Percentiles rank a stretch among this genome's conserved stretches.
Conservation (phyloP, 2,329 filamentous ascomycete species). For the Hypoxylon sp. region DNA sequence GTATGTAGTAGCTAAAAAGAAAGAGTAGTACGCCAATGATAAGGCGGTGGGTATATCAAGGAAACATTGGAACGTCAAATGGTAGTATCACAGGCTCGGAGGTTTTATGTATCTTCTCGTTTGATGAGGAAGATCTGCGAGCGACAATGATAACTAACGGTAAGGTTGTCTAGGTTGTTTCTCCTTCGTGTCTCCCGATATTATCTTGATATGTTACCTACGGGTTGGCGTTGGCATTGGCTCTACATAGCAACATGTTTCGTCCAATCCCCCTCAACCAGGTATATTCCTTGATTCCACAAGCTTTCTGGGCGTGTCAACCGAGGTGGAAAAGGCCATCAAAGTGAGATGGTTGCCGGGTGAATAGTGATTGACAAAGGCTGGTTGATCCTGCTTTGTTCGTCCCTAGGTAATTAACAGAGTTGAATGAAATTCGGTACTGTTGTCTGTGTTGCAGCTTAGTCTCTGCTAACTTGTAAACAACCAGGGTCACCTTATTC, state of each 20-base stretch:
- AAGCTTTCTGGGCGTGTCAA: slow-evolving; percentile 16
- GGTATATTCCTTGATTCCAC: slow-evolving; percentile 32
- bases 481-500: slow-evolving; percentile 31
- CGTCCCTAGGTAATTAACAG: slow-evolving; percentile 27
- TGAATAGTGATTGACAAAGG: slow-evolving; percentile 41
- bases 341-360: slow-evolving; percentile 43
- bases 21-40: background rate
- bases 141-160: slow-evolving; percentile 28
- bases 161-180: slow-evolving; percentile 27
- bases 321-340: slow-evolving; percentile 26
- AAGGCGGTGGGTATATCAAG: slow-evolving; percentile 13
- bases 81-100: slow-evolving; percentile 26
- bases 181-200: slow-evolving; percentile 19
- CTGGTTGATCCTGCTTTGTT: slow-evolving; percentile 33
- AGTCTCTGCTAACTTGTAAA: slow-evolving; percentile 31
- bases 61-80: slow-evolving; percentile 29
- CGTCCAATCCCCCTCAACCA: slow-evolving; percentile 29
- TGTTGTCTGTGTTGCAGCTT: slow-evolving; percentile 31
- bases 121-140: slow-evolving; percentile 36
- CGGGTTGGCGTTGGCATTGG: slow-evolving; percentile 21
- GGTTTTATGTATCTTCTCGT: slow-evolving; percentile 37
- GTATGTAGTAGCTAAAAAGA: background rate
- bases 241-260: slow-evolving; percentile 31
- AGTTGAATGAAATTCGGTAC: slow-evolving; percentile 33
- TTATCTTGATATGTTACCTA: slow-evolving; percentile 17